These are phyloP conservation scores for Hypoxylon trugodes DNA, from an alignment of 495 filamentous ascomycete species.

Conservation along the genomic window DNA sequence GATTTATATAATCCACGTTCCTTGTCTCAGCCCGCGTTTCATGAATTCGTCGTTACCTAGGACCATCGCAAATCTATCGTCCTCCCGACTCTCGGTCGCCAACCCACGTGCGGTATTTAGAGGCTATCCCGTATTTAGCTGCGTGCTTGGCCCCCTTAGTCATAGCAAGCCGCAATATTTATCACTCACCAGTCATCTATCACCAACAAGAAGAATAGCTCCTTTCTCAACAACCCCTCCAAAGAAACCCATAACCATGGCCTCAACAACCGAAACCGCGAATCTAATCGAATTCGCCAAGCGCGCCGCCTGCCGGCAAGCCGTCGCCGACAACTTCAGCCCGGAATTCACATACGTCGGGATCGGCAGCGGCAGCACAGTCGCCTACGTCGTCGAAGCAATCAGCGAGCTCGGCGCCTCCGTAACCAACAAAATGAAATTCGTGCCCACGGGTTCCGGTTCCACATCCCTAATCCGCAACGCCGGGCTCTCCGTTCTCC, in stretches of 20 bases:
- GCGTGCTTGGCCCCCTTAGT: not conserved
- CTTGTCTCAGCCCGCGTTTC: constrained; percentile 14
- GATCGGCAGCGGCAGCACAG: constrained; percentile 93
- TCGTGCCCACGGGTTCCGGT: constrained; percentile 92
- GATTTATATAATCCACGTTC: not conserved
- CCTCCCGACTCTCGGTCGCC: constrained; percentile 4
- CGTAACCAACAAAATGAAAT: constrained; percentile 70
- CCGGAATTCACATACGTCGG: constrained; percentile 77
- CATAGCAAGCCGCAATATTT: not conserved
- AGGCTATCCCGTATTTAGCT: constrained; percentile 13
- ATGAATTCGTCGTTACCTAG: constrained; percentile 28
- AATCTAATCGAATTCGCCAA: constrained; percentile 81
- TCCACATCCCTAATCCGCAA: constrained; percentile 81
- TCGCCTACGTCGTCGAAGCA: constrained; percentile 94
- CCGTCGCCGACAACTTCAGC: constrained; percentile 85
- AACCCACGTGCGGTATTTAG: constrained; percentile 40
- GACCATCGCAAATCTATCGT: constrained; percentile 24
- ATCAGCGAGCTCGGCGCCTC: constrained; percentile 75
- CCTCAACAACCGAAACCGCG: constrained; percentile 19
- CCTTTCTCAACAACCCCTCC: constrained; percentile 10
- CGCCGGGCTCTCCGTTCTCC: constrained; percentile 77
- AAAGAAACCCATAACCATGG: constrained; percentile 8
- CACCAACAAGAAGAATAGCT: not conserved
- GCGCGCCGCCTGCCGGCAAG: constrained; percentile 79
- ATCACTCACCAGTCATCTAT: constrained; percentile 8